phyloP scores from a whole-genome alignment of 768 basidiomycete species.

The Serendipita sp. region DNA sequence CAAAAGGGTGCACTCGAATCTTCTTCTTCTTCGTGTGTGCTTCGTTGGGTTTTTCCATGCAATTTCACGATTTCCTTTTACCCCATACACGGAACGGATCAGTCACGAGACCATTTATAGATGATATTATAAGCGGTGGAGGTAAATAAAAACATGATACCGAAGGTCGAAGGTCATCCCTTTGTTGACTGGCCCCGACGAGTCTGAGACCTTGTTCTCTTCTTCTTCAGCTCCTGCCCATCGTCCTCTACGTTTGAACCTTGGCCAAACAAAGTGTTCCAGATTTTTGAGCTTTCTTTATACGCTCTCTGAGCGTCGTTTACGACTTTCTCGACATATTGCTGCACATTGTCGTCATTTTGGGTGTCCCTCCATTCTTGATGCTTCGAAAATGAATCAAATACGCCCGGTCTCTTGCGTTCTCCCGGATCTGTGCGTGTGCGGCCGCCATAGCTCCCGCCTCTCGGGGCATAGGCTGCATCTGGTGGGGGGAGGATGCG shows the following conservation, averaged over 20 bases:
- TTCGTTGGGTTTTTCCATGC: neutral
- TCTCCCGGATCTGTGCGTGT: slow-evolving; percentile 10
- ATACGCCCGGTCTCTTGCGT: slow-evolving; percentile 29
- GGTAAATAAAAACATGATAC: too few relatives aligned
- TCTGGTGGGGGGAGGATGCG: slow-evolving; percentile 21
- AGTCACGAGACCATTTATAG: too few relatives aligned
- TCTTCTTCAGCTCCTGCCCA: neutral
- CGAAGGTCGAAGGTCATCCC: neutral
- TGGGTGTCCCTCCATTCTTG: slow-evolving; percentile 29
- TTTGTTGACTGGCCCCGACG: neutral
- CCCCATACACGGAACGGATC: neutral
- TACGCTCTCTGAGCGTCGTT: slow-evolving; percentile 22
- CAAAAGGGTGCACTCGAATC: neutral
- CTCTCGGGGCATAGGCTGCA: slow-evolving; percentile 20
- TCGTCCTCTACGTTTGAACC: neutral
- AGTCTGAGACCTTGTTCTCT: slow-evolving; percentile 6
- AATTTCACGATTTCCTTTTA: neutral
- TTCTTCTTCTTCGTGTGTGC: neutral
- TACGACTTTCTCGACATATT: slow-evolving; percentile 32
- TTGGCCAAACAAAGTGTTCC: neutral
- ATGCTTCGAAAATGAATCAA: slow-evolving; percentile 53
- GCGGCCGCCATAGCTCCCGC: slow-evolving; percentile 1
- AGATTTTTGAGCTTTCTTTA: slow-evolving; percentile 9
- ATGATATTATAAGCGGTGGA: too few relatives aligned
- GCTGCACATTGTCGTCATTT: slow-evolving; percentile 18